Evolutionary conservation across 2,329 filamentous ascomycete species (phyloP), one percentile per base, ranked within the genome.

Genomic region (Rutstroemia sp.): DNA sequence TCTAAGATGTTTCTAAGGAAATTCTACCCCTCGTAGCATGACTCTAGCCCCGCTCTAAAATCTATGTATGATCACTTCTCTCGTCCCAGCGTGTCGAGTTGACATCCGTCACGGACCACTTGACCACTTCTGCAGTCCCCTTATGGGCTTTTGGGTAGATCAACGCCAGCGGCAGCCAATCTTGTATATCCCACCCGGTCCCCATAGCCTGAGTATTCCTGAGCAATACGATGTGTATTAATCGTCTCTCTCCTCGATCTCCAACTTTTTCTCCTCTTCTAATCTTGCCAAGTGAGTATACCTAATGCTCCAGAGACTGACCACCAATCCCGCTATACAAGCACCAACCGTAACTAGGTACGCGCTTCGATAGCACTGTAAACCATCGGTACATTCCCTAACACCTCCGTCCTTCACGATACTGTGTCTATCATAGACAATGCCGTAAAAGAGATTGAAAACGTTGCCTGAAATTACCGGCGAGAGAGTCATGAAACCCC

Each of bases 401-500:
- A 90, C 84, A 19, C 90, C 90, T 44, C 82, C 79, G 0, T 80
- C 77, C 19, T 82, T 79, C 9, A 90, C 74, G 37, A 85, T 73
- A 21, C 87, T 92, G 71, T 96, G 91, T 8, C 75, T 74, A 69
- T 99, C 94, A 64, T 90, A 95, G 0, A 96, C 84, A 16, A 71
- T 74, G 49, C 94, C 94, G 69, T 97, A 99, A 57, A 94, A 83
- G 1, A 96, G 74, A 69, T 97, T 99, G 78, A 95, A 97, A 21
- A 96, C 71, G 65, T 97, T 95, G 50, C 90, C 92, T 8, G 86
- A 91, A 27, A 96, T 72, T 2, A 96, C 90, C 0, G 92, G 92
- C 2, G 90, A 87, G 49, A 96, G 76, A 0, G 90, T 96, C 85
- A 99, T 95, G 65, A 88, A 87, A 14, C 94, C 94, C 92, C 94